phyloP scores from a whole-genome alignment of 2,329 filamentous ascomycete species.

The Colletotrichum salicis region DNA sequence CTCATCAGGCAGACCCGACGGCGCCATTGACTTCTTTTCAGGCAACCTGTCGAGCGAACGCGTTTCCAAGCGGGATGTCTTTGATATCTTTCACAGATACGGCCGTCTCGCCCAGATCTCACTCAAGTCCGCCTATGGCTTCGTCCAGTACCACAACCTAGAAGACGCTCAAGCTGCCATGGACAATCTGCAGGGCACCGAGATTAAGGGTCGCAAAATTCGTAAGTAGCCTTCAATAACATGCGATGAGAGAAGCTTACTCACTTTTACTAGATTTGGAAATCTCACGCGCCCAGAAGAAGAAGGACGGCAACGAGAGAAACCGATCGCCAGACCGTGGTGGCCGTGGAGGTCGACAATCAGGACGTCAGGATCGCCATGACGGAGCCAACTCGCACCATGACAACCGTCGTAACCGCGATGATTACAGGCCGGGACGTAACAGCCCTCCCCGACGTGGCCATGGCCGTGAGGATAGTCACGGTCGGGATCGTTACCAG shows the following conservation, averaged over 20 bases:
- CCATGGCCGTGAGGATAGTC: constrained; percentile 71
- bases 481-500: constrained; percentile 60
- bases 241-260: background rate
- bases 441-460: constrained; percentile 69
- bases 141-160: constrained; percentile 89
- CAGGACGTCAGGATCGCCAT: constrained; percentile 56
- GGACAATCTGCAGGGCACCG: constrained; percentile 79
- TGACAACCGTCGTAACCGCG: constrained; percentile 58
- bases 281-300: constrained; percentile 88
- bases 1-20: constrained; percentile 41
- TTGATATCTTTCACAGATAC: constrained; percentile 87
- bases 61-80: constrained; percentile 93
- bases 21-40: constrained; percentile 47
- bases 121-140: constrained; percentile 96
- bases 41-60: constrained; percentile 93
- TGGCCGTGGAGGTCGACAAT: constrained; percentile 53
- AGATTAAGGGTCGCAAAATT: constrained; percentile 90
- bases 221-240: constrained; percentile 69
- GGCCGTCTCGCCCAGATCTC: constrained; percentile 93
- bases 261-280: constrained; percentile 74
- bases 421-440: constrained; percentile 73
- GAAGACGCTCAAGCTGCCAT: constrained; percentile 81
- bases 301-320: constrained; percentile 69
- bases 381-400: constrained; percentile 58
- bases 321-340: constrained; percentile 70